These are phyloP conservation scores for Aureobasidium sp. DNA, from an alignment of 2,329 filamentous ascomycete genomes.

Conservation along the genomic window DNA sequence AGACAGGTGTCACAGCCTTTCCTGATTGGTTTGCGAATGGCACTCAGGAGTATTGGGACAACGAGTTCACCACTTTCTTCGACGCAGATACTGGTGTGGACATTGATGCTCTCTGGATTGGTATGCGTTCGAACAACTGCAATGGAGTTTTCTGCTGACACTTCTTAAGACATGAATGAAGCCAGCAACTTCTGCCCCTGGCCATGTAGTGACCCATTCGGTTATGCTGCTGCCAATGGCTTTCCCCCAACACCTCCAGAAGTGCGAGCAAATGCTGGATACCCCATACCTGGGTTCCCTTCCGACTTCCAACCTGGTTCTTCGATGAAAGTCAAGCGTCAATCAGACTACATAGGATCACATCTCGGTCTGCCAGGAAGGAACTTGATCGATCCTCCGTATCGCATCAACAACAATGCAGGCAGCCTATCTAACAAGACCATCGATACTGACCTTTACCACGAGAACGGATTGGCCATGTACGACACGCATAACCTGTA, in stretches of 20 bases:
- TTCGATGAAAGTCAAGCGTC: slow-evolving; percentile 23
- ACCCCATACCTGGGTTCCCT: slow-evolving; percentile 63
- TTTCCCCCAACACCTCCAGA: slow-evolving; percentile 57
- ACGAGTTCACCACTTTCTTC: slow-evolving; percentile 62
- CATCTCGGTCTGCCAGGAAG: slow-evolving; percentile 52
- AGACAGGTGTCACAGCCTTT: slow-evolving; percentile 26
- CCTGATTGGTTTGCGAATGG: slow-evolving; percentile 66
- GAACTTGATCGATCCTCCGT: slow-evolving; percentile 58
- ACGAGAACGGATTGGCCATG: slow-evolving; percentile 59
- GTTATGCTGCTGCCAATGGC: slow-evolving; percentile 33
- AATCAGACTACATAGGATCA: slow-evolving; percentile 1
- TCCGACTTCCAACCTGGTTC: slow-evolving; percentile 55
- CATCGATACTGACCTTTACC: slow-evolving; percentile 60
- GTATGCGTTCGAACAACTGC: slow-evolving; percentile 21
- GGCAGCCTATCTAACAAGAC: slow-evolving; percentile 41
- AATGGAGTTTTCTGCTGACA: background rate
- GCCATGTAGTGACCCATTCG: slow-evolving; percentile 33
- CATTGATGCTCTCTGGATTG: slow-evolving; percentile 64
- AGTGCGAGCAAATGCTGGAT: slow-evolving; percentile 50
- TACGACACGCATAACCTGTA: slow-evolving; percentile 76
- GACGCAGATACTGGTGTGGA: slow-evolving; percentile 57
- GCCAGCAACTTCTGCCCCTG: slow-evolving; percentile 48
- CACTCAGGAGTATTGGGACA: slow-evolving; percentile 61
- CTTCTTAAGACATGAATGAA: slow-evolving; percentile 57
- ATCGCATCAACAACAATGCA: slow-evolving; percentile 57